A percentile compares a stretch with the other conserved stretches of the same genome.
Evolutionary conservation across 345 rosid species (phyloP).

Genomic region (Luvunga scandens): DNA sequence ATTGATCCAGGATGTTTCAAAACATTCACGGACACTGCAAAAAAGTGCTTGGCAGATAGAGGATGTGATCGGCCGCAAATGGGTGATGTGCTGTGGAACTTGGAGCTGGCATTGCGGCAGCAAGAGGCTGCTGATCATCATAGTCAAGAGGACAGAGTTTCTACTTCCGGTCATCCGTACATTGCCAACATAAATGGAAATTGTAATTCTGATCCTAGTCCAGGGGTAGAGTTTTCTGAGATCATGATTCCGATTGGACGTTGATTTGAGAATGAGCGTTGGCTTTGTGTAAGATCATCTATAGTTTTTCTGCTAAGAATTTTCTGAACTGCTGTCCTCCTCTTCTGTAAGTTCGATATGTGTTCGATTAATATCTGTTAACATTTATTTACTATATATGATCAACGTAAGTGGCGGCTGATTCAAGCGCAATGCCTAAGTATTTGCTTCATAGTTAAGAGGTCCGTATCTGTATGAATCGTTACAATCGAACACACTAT

Average conservation of each 20-base stretch:
- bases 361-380: too few species aligned
- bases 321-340: too few species aligned
- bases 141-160: background rate
- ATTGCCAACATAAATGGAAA: too few species aligned
- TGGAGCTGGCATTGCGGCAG: constrained; percentile 20
- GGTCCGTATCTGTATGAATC: too few species aligned
- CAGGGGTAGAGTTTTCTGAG: constrained; percentile 3
- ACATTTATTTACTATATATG: too few species aligned
- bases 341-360: too few species aligned
- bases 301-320: background rate
- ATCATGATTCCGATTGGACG: background rate
- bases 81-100: constrained; percentile 21
- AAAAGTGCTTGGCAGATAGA: constrained; percentile 17
- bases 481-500: too few species aligned
- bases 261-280: background rate
- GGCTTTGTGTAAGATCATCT: too few species aligned
- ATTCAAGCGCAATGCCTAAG: too few species aligned
- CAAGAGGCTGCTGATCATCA: background rate
- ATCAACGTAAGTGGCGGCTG: too few species aligned
- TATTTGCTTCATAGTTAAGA: too few species aligned
- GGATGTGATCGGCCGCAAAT: constrained; percentile 21
- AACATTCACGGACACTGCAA: constrained; percentile 14
- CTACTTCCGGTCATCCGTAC: background rate
- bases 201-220: background rate
- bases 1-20: constrained; percentile 15